Evolutionary conservation across 257 asterid genomes (phyloP).

Genomic region (Jacaranda copaia): DNA sequence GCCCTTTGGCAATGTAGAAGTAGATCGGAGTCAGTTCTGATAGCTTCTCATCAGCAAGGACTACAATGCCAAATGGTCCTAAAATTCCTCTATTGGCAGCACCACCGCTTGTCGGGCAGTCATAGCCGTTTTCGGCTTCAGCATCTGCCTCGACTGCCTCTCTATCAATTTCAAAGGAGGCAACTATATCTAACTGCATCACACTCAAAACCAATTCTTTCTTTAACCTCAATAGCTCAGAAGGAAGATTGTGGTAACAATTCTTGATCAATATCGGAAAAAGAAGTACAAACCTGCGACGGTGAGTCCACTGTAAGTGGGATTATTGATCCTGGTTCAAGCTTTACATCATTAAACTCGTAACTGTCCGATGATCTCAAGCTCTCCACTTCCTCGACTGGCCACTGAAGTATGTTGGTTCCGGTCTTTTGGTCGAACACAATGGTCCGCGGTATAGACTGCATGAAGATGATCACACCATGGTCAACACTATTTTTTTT

Average conservation of each 20-base stretch:
- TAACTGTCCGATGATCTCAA: constrained; percentile 53
- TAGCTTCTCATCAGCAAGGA: constrained; percentile 59
- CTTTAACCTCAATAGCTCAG: neutral
- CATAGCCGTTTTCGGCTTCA: constrained; percentile 46
- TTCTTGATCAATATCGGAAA: neutral
- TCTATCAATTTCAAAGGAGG: constrained; percentile 60
- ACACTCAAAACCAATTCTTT: neutral
- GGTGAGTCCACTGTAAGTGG: constrained; percentile 60
- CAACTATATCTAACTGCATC: constrained; percentile 72
- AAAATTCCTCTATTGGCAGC: constrained; percentile 65
- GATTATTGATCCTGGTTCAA: constrained; percentile 72
- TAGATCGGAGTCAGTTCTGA: constrained; percentile 77
- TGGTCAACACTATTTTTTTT: neutral
- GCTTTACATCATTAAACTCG: constrained; percentile 55
- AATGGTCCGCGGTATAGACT: constrained; percentile 81
- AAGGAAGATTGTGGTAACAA: neutral
- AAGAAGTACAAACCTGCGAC: constrained; percentile 61
- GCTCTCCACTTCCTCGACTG: constrained; percentile 81
- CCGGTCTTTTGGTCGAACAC: constrained; percentile 67
- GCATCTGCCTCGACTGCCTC: constrained; percentile 38
- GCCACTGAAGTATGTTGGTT: constrained; percentile 80
- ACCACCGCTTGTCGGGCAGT: constrained; percentile 77
- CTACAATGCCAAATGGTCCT: constrained; percentile 86
- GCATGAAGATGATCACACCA: constrained; percentile 5
- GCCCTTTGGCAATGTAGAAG: constrained; percentile 66